Conservation (phyloP, 1,284 basidiomycete genomes). For the Bjerkandera adusta region DNA sequence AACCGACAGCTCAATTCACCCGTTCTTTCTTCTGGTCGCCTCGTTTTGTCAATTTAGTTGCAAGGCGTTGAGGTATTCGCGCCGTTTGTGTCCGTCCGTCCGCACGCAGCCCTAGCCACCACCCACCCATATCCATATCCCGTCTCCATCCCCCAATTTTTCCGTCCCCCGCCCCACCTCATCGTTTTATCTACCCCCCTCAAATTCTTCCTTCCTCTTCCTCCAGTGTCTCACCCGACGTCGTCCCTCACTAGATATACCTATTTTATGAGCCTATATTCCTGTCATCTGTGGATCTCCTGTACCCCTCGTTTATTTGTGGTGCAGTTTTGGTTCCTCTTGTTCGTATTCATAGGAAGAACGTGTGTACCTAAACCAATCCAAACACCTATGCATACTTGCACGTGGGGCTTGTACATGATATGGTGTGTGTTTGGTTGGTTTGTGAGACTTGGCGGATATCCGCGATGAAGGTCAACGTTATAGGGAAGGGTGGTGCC, state of each 20-base stretch:
- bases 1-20: neutral
- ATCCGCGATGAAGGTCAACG: no score
- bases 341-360: constrained; percentile 1
- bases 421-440: no score
- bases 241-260: constrained; percentile 4
- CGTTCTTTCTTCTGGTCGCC: neutral
- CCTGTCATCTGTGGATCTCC: constrained; percentile 1
- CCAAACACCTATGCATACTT: no score
- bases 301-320: neutral
- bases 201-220: no score
- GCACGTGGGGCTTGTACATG: no score
- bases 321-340: neutral
- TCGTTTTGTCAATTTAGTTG: neutral
- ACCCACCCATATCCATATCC: neutral
- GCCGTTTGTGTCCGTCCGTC: neutral
- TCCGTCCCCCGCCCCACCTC: neutral
- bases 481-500: no score
- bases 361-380: neutral
- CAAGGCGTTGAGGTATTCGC: neutral
- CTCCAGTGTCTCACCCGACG: no score
- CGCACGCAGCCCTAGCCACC: neutral
- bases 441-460: no score
- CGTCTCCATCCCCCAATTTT: neutral
- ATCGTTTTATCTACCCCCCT: neutral
- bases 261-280: constrained; percentile 8